Conservation (phyloP, 805 yeast species). For the Saturnispora sanitii region DNA sequence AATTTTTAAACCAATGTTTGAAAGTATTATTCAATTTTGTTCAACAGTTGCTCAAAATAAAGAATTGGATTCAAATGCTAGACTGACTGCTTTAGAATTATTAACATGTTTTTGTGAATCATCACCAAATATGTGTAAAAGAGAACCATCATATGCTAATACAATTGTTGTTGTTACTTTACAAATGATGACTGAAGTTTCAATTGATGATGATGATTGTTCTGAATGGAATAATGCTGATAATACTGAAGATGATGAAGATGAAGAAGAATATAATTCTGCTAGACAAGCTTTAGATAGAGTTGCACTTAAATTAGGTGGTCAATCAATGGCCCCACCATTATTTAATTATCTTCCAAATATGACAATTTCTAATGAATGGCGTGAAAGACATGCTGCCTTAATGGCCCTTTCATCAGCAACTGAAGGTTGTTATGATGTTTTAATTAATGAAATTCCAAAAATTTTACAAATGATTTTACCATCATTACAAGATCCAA, state of each 20-base stretch:
- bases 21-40: conserved; percentile 77
- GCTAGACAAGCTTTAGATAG: conserved; percentile 95
- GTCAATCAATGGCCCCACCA: conserved; percentile 74
- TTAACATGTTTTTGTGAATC: conserved; percentile 86
- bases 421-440: conserved; percentile 95
- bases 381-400: conserved; percentile 97
- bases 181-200: conserved; percentile 85
- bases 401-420: conserved; percentile 94
- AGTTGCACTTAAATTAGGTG: conserved; percentile 73
- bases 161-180: conserved; percentile 66
- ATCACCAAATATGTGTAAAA: conserved; percentile 90
- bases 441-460: conserved; percentile 71
- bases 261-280: conserved; percentile 77
- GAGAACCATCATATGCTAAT: conserved; percentile 60
- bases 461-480: conserved; percentile 73
- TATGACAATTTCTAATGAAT: conserved; percentile 63
- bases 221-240: conserved; percentile 77
- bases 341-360: conserved; percentile 78
- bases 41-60: conserved; percentile 73
- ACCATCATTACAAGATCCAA: conserved; percentile 78
- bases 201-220: conserved; percentile 63
- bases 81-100: conserved; percentile 82
- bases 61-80: conserved; percentile 68
- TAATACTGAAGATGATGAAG: conserved; percentile 61
- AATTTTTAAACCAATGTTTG: conserved; percentile 85